Evolutionary conservation across 2,329 filamentous ascomycete genomes (phyloP), one percentile per base, ranked within the genome.

Genomic region (Stachybotrys chlorohalonatus): DNA sequence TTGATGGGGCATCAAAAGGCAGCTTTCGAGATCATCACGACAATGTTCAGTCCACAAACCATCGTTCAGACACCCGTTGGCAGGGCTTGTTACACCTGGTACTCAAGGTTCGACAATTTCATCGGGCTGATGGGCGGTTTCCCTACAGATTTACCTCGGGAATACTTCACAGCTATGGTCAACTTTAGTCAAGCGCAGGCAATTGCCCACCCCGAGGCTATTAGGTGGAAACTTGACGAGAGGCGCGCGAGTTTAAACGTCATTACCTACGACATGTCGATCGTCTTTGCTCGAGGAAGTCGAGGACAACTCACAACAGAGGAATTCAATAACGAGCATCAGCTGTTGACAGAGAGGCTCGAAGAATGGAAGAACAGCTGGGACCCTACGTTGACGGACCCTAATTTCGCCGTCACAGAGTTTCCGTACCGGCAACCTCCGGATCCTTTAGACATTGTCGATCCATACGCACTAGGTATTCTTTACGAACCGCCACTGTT

Each of bases 1-100:
- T 77, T 97, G 15, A 86, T 94, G 71, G 89, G 91, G 24, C 94
- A 97, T 67, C 92, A 96, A 68, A 90, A 87, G 66, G 94, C 93
- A 11, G 94, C 94, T 0, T 83, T 88, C 64, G 84, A 90, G 59
- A 86, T 97, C 62, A 74, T 97, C 49, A 87, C 80, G 1, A 82
- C 86, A 48, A 73, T 96, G 0, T 92, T 90, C 66, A 90, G 85
- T 0, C 89, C 90, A 0, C 77, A 91, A 58, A 87, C 84, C 0
- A 83, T 89, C 48, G 84, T 86, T 73, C 76, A 87, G 59, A 87
- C 86, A 9, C 77, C 86, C 5, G 79, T 88, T 13, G 82, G 86
- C 32, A 82, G 88, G 32, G 84, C 87, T 63, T 83, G 94, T 49
- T 79, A 95, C 52, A 78, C 80, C n/a, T 97, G 94, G 94, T 96